Base-by-base conservation (phyloP, 2,329 filamentous ascomycete species). In the Cladosporium sp. region DNA sequence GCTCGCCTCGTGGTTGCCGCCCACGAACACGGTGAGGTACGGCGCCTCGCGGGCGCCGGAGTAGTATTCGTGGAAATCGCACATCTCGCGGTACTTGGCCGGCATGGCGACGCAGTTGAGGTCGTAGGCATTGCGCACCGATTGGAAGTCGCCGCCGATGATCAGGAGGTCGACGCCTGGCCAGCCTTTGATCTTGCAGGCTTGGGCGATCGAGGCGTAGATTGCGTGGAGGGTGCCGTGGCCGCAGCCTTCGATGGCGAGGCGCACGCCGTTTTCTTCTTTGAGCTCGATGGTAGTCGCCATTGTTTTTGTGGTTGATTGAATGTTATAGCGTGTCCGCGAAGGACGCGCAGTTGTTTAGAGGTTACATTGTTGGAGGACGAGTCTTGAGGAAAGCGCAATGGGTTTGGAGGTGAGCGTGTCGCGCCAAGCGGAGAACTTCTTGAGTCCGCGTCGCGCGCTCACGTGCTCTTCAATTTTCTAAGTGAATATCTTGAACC, bases 1-100 rank as follows among this genome's bases (percentile, higher is more conserved):
- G 74, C 91, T 91, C 0, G 95, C 94, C 80, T 99, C 95, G 74
- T 99, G 95, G 76, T 99, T 99, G 2, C 95, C 95, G 52, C 90
- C 93, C 60, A 97, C 89, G 79, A 98, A 98, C 54, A 98, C 82
- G 18, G 95, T 99, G 55, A 96, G 84, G 75, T 93, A 96, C 0
- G 95, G 95, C 0, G 95, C 95, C 52, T 78, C 86, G 65, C 87
- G 87, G 21, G 81, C 78, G 57, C 95, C 95, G 62, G 89, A 90
- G 78, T 99, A 99, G 82, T 98, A 99, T 69, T 92, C 88, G 73
- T 94, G 92, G 73, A 98, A 99, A 77, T 99, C 95, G 41, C 92
- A 92, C 74, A 99, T 88, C 52, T 87, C 83, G 69, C 92, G 92
- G 79, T 93, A 99, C 78, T 97, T 98, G 67, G 85, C 80, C 0